These are phyloP conservation scores for Pseudozyma sp. DNA, from an alignment of 1,284 basidiomycete genomes.

Conservation along the genomic window DNA sequence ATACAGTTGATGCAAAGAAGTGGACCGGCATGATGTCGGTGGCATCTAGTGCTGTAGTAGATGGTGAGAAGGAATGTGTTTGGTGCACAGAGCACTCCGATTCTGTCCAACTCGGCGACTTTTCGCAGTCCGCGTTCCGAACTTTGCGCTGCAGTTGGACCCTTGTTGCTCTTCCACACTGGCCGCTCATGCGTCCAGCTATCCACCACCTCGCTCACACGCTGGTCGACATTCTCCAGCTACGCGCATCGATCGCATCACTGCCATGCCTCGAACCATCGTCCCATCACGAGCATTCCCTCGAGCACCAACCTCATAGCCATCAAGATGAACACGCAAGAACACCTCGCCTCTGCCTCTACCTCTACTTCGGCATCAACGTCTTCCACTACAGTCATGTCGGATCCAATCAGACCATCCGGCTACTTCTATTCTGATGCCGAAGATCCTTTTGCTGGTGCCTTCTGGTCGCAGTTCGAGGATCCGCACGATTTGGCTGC, in stretches of 20 bases:
- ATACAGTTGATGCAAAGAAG: constrained; percentile 36
- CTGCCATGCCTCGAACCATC: no score
- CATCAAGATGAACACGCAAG: not conserved
- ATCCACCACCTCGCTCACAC: not conserved
- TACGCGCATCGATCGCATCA: no score
- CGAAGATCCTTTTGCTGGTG: constrained; percentile 35
- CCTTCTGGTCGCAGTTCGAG: constrained; percentile 45
- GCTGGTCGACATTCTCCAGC: no score
- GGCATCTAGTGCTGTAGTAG: not conserved
- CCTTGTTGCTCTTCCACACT: not conserved
- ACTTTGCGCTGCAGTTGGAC: not conserved
- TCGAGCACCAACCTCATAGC: not conserved
- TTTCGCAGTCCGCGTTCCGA: constrained; percentile 9
- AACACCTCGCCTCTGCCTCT: not conserved
- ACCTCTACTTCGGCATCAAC: not conserved
- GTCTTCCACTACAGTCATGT: not conserved
- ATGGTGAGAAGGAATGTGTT: not conserved
- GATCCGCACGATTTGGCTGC: constrained; percentile 42
- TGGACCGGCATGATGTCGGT: constrained; percentile 52
- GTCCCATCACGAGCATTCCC: not conserved
- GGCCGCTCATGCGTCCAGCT: no score
- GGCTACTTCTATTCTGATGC: constrained; percentile 35
- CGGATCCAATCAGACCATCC: constrained; percentile 11
- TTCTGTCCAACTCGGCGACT: constrained; percentile 12
- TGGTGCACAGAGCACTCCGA: not conserved